Evolutionary conservation across 305 asterid species (phyloP).

Genomic region (Coffea humblotiana): DNA sequence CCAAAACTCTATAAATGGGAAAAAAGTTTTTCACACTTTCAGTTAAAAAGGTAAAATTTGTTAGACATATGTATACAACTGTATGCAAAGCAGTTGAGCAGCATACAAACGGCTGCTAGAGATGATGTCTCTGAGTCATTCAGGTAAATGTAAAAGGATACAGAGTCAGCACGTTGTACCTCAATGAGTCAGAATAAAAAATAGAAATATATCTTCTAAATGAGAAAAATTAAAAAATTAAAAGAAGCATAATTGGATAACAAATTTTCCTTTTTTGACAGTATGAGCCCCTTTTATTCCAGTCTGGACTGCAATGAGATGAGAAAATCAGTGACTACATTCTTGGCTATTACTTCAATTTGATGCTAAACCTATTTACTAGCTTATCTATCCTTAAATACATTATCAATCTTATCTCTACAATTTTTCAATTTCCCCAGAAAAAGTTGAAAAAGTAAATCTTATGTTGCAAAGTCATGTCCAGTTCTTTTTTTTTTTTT

Average conservation of each 20-base stretch:
- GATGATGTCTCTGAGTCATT: neutral
- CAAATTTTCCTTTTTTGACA: neutral
- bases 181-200: neutral
- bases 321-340: too few relatives aligned
- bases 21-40: neutral
- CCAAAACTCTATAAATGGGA: slow-evolving; percentile 7
- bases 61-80: neutral
- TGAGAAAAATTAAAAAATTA: too few relatives aligned
- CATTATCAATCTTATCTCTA: too few relatives aligned
- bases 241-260: neutral
- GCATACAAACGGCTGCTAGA: neutral
- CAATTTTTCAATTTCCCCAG: too few relatives aligned
- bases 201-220: neutral
- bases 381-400: neutral
- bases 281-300: neutral
- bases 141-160: neutral
- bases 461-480: neutral
- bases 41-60: neutral
- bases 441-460: neutral
- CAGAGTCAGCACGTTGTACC: neutral
- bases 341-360: too few relatives aligned
- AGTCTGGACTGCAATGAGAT: neutral
- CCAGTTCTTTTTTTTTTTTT: too few relatives aligned
- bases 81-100: neutral
- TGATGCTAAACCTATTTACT: too few relatives aligned